These are phyloP conservation scores for Penicillium taxi DNA, from an alignment of 495 filamentous ascomycete species.

Conservation along the genomic window DNA sequence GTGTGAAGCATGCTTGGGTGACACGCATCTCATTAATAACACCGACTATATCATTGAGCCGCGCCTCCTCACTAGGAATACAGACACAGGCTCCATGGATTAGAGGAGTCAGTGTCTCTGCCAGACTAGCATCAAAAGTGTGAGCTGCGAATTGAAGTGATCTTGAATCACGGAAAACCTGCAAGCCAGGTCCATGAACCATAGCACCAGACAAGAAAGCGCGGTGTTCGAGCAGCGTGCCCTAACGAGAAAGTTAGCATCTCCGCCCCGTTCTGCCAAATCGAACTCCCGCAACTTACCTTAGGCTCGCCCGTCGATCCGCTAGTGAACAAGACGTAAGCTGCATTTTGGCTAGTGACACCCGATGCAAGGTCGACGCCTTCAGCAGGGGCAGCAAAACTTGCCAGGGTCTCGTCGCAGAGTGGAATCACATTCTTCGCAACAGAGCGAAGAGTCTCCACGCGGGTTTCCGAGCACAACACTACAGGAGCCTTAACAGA, in stretches of 20 bases:
- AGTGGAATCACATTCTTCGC: slow-evolving; percentile 30
- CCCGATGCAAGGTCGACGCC: slow-evolving; percentile 20
- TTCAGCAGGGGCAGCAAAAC: slow-evolving; percentile 14
- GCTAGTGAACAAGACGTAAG: slow-evolving; percentile 43
- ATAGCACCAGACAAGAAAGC: slow-evolving; percentile 36
- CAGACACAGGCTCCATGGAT: slow-evolving; percentile 41
- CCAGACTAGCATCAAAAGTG: slow-evolving; percentile 44
- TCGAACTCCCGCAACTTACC: slow-evolving; percentile 19
- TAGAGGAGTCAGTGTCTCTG: slow-evolving; percentile 35
- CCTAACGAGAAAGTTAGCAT: slow-evolving; percentile 14
- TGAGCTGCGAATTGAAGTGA: slow-evolving; percentile 47
- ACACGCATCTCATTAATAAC: slow-evolving; percentile 41
- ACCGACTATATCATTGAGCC: slow-evolving; percentile 40
- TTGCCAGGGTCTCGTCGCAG: slow-evolving; percentile 24
- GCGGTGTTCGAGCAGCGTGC: slow-evolving; percentile 41
- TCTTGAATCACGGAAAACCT: slow-evolving; percentile 23
- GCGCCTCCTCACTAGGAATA: slow-evolving; percentile 43
- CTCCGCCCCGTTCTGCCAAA: not conserved
- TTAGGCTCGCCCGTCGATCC: slow-evolving; percentile 47
- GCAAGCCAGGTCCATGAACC: slow-evolving; percentile 36
- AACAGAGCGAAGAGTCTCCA: slow-evolving; percentile 19
- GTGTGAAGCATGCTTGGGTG: slow-evolving; percentile 42
- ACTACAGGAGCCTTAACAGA: slow-evolving; percentile 38
- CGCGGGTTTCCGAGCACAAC: slow-evolving; percentile 43
- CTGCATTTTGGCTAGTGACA: slow-evolving; percentile 29